phyloP scores from a whole-genome alignment of 495 filamentous ascomycete species.

The Lindgomyces ingoldianus region DNA sequence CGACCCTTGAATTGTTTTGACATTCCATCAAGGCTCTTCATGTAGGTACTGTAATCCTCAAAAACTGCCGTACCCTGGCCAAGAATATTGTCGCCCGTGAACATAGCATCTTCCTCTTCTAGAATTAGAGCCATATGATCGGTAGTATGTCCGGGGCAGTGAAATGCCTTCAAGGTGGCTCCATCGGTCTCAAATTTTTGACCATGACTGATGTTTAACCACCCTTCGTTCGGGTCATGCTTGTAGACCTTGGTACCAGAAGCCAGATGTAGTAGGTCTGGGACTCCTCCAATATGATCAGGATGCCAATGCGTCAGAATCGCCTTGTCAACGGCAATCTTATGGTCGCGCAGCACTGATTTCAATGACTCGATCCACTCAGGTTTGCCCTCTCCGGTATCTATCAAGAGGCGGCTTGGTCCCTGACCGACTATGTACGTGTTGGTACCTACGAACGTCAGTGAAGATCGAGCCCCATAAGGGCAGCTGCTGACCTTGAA shows the following conservation, averaged over 20 bases:
- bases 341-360: constrained; percentile 63
- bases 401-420: constrained; percentile 42
- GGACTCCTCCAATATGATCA: constrained; percentile 78
- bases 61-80: constrained; percentile 94
- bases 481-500: constrained; percentile 39
- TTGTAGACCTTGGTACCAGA: constrained; percentile 61
- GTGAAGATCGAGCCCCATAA: background rate
- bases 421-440: constrained; percentile 48
- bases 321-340: constrained; percentile 61
- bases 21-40: constrained; percentile 75
- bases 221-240: constrained; percentile 49
- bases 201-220: constrained; percentile 55
- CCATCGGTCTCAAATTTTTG: constrained; percentile 75
- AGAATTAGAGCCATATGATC: constrained; percentile 72
- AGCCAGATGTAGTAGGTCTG: constrained; percentile 62
- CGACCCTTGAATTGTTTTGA: constrained; percentile 59
- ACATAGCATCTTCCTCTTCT: constrained; percentile 78
- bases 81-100: constrained; percentile 93
- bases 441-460: constrained; percentile 44
- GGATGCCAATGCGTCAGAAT: constrained; percentile 89
- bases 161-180: constrained; percentile 69
- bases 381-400: constrained; percentile 48
- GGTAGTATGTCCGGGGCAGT: constrained; percentile 81
- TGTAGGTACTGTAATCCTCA: constrained; percentile 74
- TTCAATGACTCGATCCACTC: constrained; percentile 60